Evolutionary conservation across 2,329 filamentous ascomycete species (phyloP), one percentile per base, ranked within the genome.

Genomic region (Neopestalotiopsis sp.): DNA sequence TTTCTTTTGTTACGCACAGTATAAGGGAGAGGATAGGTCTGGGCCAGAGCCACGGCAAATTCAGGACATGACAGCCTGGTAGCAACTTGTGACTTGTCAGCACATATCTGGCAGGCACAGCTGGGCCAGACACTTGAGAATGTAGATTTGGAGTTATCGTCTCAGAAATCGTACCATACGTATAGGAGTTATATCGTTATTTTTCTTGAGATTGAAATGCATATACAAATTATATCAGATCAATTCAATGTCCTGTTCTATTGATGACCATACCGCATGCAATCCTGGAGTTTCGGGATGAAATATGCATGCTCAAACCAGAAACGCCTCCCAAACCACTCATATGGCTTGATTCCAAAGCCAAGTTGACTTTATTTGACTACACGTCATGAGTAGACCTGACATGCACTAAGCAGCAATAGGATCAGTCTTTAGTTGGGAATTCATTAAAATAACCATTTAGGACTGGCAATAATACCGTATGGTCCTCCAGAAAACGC

Each of bases 81-180:
- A 3, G n/a, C 45, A 52, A 52, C 14, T 6, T n/a, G 45, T 17
- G 17, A 20, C 20, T 17, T 52, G n/a, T 10, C 45, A 14, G 24
- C 57, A 17, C 13, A 12, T 24, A 59, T 12, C 20, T 30, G 24
- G 6, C 57, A 34, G 24, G 24, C 24, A 30, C 24, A 42, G 20
- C 32, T 40, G 14, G 20, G 12, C 7, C 20, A 28, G 59, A 24
- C 20, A 12, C 12, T 17, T 20, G 38, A 24, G 28, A 17, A 65
- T 65, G 62, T 52, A 32, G 42, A 40, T 24, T 40, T 24, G 40
- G 40, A 49, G 12, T 30, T 40, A 52, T 65, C 62, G 24, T 65
- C 62, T 65, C 40, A 40, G 17, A 49, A 17, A 65, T 65, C 40
- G 30, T 65, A 34, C 13, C 40, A 65, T 42, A 63, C 40, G n/a